A percentile compares a stretch with the other conserved stretches of the same genome.
phyloP scores from a whole-genome alignment of 768 basidiomycete genomes.

The Auriculariales sp. region DNA sequence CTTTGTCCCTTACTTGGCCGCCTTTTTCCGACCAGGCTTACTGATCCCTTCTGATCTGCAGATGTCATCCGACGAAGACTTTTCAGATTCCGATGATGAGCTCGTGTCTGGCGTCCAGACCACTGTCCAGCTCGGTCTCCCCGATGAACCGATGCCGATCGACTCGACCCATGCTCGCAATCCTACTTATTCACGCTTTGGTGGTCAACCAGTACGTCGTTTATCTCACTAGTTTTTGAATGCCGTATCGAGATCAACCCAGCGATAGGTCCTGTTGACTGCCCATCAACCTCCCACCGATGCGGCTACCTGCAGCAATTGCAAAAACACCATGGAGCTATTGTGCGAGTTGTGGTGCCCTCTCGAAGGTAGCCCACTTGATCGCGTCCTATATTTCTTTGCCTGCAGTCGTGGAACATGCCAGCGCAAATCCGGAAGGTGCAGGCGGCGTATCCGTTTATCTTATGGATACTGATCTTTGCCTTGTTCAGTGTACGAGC shows the following conservation, averaged over 20 bases:
- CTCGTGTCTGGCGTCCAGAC: conserved; percentile 38
- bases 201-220: conserved; percentile 75
- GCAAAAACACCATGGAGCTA: conserved; percentile 62
- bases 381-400: conserved; percentile 77
- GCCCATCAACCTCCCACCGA: conserved; percentile 44
- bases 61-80: conserved; percentile 44
- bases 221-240: conserved; percentile 24
- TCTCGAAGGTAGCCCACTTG: conserved; percentile 70
- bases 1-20: conserved; percentile 7
- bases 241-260: conserved; percentile 4
- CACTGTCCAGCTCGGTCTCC: conserved; percentile 62
- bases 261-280: conserved; percentile 59
- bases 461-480: conserved; percentile 5
- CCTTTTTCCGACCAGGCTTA: conserved; percentile 8
- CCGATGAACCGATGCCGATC: conserved; percentile 54
- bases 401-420: conserved; percentile 58
- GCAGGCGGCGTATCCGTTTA: conserved; percentile 16
- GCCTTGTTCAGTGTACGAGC: conserved; percentile 48
- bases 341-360: conserved; percentile 86
- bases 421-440: conserved; percentile 70
- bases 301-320: conserved; percentile 57
- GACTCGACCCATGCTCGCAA: conserved; percentile 43
- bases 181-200: conserved; percentile 77
- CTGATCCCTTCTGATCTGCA: conserved; percentile 8
- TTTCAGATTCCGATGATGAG: conserved; percentile 67